Evolutionary conservation across 2,329 filamentous ascomycete genomes (phyloP).

Genomic region (Biscogniauxia mediterranea): DNA sequence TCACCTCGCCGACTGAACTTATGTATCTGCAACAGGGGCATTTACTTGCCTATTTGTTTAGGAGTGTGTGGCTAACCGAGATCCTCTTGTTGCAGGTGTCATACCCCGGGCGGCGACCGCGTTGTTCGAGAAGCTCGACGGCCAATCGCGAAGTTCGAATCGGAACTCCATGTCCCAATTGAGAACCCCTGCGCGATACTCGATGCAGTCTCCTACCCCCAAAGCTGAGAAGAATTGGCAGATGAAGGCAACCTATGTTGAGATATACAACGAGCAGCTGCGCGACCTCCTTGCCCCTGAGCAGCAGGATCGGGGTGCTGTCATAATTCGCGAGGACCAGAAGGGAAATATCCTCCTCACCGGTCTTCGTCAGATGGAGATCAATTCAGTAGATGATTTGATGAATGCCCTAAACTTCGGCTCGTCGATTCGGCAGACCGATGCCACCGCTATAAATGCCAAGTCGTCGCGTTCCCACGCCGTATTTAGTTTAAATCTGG

Average conservation of each 20-base stretch:
- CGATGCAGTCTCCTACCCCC: slow-evolving; percentile 47
- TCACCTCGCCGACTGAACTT: too few species aligned
- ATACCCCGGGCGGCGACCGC: slow-evolving; percentile 85
- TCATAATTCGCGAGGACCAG: slow-evolving; percentile 91
- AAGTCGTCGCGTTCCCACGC: slow-evolving; percentile 97
- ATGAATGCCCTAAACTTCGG: slow-evolving; percentile 88
- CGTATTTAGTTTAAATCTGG: slow-evolving; percentile 90
- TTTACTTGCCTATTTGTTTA: too few species aligned
- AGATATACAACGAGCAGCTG: slow-evolving; percentile 97
- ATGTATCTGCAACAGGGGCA: too few species aligned
- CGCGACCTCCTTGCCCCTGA: slow-evolving; percentile 87
- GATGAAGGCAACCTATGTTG: slow-evolving; percentile 88
- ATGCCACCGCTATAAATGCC: slow-evolving; percentile 95
- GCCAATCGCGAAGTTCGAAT: slow-evolving; percentile 44
- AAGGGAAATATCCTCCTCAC: slow-evolving; percentile 95
- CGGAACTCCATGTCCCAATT: slow-evolving; percentile 74
- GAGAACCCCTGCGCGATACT: slow-evolving; percentile 77
- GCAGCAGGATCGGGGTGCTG: slow-evolving; percentile 66
- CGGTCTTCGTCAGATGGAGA: slow-evolving; percentile 80
- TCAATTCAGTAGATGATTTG: slow-evolving; percentile 89
- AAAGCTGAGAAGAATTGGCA: slow-evolving; percentile 78
- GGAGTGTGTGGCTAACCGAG: not conserved
- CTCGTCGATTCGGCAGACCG: slow-evolving; percentile 91
- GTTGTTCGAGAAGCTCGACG: slow-evolving; percentile 84
- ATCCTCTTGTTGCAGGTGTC: slow-evolving; percentile 62